These are phyloP conservation scores for Chondrostereum purpureum DNA, from an alignment of 1,284 basidiomycete species.

Conservation along the genomic window DNA sequence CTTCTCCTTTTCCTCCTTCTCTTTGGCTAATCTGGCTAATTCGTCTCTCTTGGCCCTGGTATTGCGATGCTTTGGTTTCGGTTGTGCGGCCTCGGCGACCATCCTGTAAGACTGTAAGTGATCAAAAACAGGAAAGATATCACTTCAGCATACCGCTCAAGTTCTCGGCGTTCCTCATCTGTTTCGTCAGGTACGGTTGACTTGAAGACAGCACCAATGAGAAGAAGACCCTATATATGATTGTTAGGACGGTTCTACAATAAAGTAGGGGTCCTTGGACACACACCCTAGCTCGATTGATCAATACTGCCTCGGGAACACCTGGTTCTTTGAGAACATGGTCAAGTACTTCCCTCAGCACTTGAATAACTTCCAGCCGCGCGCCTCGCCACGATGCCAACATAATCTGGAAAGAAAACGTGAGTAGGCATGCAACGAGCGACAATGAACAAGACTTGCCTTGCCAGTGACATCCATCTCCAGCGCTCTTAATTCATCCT, in stretches of 20 bases:
- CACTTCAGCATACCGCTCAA: conserved; percentile 61
- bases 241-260: conserved; percentile 6
- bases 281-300: conserved; percentile 77
- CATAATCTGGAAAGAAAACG: conserved; percentile 54
- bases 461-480: conserved; percentile 96
- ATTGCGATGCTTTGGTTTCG: conserved; percentile 51
- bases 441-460: conserved; percentile 26
- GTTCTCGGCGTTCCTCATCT: conserved; percentile 86
- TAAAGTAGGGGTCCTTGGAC: conserved; percentile 1
- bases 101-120: conserved; percentile 34
- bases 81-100: conserved; percentile 64
- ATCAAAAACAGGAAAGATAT: background rate
- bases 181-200: conserved; percentile 77
- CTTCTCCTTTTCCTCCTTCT: conserved; percentile 18
- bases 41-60: conserved; percentile 35
- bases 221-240: conserved; percentile 59
- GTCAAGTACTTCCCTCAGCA: conserved; percentile 74
- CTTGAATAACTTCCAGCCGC: conserved; percentile 85
- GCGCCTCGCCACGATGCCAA: conserved; percentile 95
- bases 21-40: conserved; percentile 22
- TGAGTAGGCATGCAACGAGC: conserved; percentile 3
- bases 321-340: conserved; percentile 74
- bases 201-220: conserved; percentile 86
- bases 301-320: conserved; percentile 60
- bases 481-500: conserved; percentile 80